Percentiles rank a stretch among this genome's conserved stretches.
These are phyloP conservation scores for Kodamaea lidongshanica DNA, from an alignment of 805 yeast species.

Conservation along the genomic window DNA sequence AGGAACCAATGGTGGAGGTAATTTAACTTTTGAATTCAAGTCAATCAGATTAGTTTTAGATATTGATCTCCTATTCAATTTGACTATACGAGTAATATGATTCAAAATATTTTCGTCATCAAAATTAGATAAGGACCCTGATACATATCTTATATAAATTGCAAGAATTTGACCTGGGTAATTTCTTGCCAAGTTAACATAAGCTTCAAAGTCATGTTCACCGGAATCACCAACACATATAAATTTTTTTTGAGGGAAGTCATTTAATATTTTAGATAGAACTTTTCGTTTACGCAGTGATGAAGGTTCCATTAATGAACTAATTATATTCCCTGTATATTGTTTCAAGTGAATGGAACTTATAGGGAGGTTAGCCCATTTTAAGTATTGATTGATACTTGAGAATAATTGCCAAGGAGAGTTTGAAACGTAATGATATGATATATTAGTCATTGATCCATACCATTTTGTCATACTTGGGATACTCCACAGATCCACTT, in stretches of 20 bases:
- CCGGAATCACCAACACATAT: constrained; percentile 93
- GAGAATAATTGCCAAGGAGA: constrained; percentile 87
- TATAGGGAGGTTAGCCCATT: constrained; percentile 52
- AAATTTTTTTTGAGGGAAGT: constrained; percentile 74
- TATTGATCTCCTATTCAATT: constrained; percentile 9
- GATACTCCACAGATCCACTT: constrained; percentile 60
- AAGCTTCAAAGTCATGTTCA: constrained; percentile 91
- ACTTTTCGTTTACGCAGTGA: constrained; percentile 71
- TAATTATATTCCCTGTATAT: constrained; percentile 74
- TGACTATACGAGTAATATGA: constrained; percentile 23
- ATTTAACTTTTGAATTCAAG: constrained; percentile 18
- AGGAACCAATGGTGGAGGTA: constrained; percentile 37
- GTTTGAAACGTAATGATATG: constrained; percentile 92
- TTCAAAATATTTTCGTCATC: constrained; percentile 33
- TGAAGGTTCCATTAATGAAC: constrained; percentile 82
- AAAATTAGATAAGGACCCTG: constrained; percentile 55
- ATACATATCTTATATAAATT: constrained; percentile 76
- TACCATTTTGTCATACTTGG: constrained; percentile 75
- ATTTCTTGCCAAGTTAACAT: constrained; percentile 56
- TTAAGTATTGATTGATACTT: constrained; percentile 52
- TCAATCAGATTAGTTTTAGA: constrained; percentile 29
- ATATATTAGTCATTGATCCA: constrained; percentile 33
- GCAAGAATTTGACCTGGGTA: constrained; percentile 63
- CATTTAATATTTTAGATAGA: constrained; percentile 55
- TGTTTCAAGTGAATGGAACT: constrained; percentile 87